Evolutionary conservation across 805 yeast species (phyloP).

Genomic region (Nakazawaea anatomiae): DNA sequence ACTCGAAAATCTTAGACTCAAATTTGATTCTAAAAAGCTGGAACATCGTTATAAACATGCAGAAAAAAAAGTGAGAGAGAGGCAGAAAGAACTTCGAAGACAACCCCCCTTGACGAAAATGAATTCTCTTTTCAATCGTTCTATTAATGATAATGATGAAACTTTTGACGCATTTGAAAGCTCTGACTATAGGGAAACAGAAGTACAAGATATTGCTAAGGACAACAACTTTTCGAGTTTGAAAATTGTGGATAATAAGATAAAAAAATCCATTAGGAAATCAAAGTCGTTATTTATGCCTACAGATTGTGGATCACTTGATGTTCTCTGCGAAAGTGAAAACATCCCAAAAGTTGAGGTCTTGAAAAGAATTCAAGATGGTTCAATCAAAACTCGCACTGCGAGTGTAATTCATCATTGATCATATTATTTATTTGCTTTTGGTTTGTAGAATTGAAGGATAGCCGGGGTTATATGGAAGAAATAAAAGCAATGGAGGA

Average conservation of each 20-base stretch:
- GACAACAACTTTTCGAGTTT: neutral
- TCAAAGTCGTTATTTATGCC: neutral
- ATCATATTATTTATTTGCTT: neutral
- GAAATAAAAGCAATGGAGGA: neutral
- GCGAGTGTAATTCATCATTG: neutral
- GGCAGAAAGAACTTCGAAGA: neutral
- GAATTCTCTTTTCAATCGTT: neutral
- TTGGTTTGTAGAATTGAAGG: neutral
- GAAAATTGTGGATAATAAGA: conserved; percentile 7
- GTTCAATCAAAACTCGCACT: conserved; percentile 1
- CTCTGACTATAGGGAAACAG: too few relatives aligned
- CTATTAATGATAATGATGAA: neutral
- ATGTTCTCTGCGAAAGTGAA: neutral
- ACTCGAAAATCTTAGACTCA: neutral
- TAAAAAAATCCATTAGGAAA: neutral
- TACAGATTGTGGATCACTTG: neutral
- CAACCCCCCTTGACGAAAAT: neutral
- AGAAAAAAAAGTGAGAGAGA: neutral
- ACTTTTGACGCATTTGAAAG: neutral
- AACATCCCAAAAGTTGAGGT: conserved; percentile 2
- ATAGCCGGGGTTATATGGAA: too few relatives aligned
- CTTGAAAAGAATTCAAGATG: conserved; percentile 7
- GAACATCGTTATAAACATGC: neutral
- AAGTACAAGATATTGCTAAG: neutral
- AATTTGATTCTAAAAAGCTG: conserved; percentile 1